Evolutionary conservation across 768 basidiomycete genomes (phyloP).

Genomic region (Mycena vulgaris): DNA sequence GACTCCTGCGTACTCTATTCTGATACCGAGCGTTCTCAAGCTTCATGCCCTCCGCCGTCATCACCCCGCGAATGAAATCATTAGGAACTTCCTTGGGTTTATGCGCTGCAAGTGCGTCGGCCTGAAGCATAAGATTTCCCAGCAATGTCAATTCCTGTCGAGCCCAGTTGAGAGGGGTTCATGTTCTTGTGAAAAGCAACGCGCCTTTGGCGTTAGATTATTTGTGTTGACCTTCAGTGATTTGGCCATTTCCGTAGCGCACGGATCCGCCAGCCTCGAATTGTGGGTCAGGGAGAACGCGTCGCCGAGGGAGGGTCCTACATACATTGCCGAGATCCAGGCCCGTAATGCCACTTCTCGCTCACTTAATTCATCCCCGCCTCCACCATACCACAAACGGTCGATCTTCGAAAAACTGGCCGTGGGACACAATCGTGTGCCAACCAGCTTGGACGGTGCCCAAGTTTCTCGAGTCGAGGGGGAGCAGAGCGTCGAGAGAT

Average conservation of each 20-base stretch:
- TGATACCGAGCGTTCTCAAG: conserved; percentile 60
- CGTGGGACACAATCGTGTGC: neutral
- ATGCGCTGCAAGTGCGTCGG: conserved; percentile 49
- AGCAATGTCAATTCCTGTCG: conserved; percentile 52
- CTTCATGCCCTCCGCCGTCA: conserved; percentile 47
- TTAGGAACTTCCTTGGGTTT: conserved; percentile 51
- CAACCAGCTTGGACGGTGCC: conserved; percentile 22
- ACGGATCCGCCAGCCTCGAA: conserved; percentile 8
- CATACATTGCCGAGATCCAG: conserved; percentile 24
- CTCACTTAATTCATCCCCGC: neutral
- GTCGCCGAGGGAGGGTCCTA: neutral
- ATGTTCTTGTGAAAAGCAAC: conserved; percentile 9
- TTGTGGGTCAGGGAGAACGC: neutral
- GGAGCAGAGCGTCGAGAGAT: conserved; percentile 20
- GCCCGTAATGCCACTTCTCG: conserved; percentile 10
- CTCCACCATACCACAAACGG: conserved; percentile 22
- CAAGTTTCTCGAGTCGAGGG: conserved; percentile 17
- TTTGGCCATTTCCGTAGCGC: neutral
- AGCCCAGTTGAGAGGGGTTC: neutral
- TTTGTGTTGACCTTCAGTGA: conserved; percentile 42
- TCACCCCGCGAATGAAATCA: conserved; percentile 50
- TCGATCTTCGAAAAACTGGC: conserved; percentile 4
- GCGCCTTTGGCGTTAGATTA: conserved; percentile 40
- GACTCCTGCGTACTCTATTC: conserved; percentile 53
- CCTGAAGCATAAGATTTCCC: conserved; percentile 47